Evolutionary conservation across 306 rosid species (phyloP), one percentile per base, ranked within the genome.

Genomic region (Prunus davidiana): DNA sequence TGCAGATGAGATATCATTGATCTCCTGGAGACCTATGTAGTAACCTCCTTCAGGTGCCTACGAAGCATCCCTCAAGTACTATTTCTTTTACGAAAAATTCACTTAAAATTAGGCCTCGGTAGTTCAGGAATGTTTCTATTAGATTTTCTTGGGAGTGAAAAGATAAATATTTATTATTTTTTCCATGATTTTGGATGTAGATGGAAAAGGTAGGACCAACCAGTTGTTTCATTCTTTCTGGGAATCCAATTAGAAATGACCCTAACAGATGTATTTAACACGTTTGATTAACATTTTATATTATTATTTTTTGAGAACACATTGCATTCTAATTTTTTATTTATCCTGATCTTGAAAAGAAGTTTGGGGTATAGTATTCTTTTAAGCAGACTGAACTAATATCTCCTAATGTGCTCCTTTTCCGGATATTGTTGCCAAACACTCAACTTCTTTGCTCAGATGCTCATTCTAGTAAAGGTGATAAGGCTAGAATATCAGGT

Each of bases 391-490:
- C 60, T 80, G 67, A 56, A 41, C 65, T 64, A 56, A 62, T 52
- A 55, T 69, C 66, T 67, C 54, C 61, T 30, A 34, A 45, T 75
- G 19, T 76, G 57, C 67, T 79, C 50, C 69, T 64, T 71, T 13
- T 41, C 75, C 64, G 77, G 58, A 55, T 82, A 80, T 80, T 71
- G 43, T 68, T 64, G 70, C 71, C 73, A 72, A 78, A 76, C 85
- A 64, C 66, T 58, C 57, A 72, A 71, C 47, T 69, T 82, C 68
- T 75, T 77, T 43, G 73, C 78, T 76, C 89, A 86, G 87, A 80
- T 86, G 87, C 86, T 74, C 87, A 82, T 75, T 85, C 87, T 78
- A 82, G 82, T 85, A 85, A 81, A 78, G 83, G 84, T 83, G 88
- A 85, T 67, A 80, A 76, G 69, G 74, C 76, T 67, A 71, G 76